Conservation (phyloP, 208 protist species). For the Phytomonas sp. region DNA sequence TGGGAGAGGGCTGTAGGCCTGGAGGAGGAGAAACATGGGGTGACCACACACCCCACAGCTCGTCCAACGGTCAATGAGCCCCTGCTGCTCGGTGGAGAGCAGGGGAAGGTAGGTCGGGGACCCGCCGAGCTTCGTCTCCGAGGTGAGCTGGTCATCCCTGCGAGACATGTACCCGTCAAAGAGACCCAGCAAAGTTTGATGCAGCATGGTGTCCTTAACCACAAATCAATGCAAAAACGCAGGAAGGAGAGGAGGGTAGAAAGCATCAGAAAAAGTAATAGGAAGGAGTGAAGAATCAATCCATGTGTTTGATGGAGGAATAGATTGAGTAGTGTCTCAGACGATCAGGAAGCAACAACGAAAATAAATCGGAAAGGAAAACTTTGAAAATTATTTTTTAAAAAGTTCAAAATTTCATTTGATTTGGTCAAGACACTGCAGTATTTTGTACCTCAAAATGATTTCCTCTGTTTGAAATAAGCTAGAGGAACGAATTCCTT, state of each 20-base stretch:
- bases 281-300: constrained; percentile 9
- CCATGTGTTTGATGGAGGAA: neutral
- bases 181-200: constrained; percentile 34
- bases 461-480: no score
- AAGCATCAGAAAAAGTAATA: constrained; percentile 2
- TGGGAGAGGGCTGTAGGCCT: constrained; percentile 72
- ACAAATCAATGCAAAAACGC: neutral
- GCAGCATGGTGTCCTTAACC: neutral
- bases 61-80: constrained; percentile 41
- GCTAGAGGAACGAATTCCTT: no score
- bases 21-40: constrained; percentile 58
- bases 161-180: constrained; percentile 76
- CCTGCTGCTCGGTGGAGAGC: constrained; percentile 24
- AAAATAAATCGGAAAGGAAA: constrained; percentile 16
- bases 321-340: neutral
- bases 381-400: constrained; percentile 13
- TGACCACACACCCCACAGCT: constrained; percentile 61
- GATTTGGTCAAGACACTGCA: no score
- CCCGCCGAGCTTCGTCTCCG: constrained; percentile 70
- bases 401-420: neutral
- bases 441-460: no score
- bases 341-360: constrained; percentile 1
- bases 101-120: constrained; percentile 41
- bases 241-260: neutral
- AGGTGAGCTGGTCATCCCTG: constrained; percentile 38